Evolutionary conservation across 2,329 filamentous ascomycete genomes (phyloP), one percentile per base, ranked within the genome.

Genomic region (Xylariaceae sp.): DNA sequence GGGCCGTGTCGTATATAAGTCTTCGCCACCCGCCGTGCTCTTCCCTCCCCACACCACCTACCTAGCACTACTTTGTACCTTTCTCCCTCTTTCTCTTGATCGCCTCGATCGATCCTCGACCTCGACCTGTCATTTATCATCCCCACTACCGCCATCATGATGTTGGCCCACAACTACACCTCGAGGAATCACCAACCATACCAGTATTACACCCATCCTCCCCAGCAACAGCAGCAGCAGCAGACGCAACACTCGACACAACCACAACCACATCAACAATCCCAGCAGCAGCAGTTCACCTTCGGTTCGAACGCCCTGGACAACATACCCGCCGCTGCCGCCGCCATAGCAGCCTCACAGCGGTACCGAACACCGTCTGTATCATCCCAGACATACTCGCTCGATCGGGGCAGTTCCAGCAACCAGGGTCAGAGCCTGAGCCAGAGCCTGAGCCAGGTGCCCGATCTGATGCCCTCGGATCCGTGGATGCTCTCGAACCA

Each of bases 401-500:
- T 40, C 29, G 43, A 49, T 23, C 38, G 40, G 23, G 39, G 36
- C 19, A 32, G 21, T 21, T 29, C 37, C 17, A n/a, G n/a, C n/a
- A n/a, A n/a, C n/a, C n/a, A n/a, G n/a, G n/a, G n/a, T n/a, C n/a
- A n/a, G n/a, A n/a, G n/a, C n/a, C n/a, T n/a, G n/a, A n/a, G n/a
- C n/a, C 51, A 54, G 33, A 45, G 36, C 32, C 32, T 52, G 14
- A 49, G 33, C 31, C 47, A 54, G 37, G 47, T 52, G 8, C 45
- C 49, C 19, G 51, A 55, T 22, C 44, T 55, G 26, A 56, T 56
- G 53, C 50, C 53, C 42, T 53, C 54, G 21, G 50, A 52, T 23
- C 33, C 51, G 30, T 55, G 50, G 52, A 45, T 53, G 42, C 38
- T 53, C 21, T 47, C 47, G 14, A 35, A 27, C 37, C 49, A 51